Base-by-base conservation (phyloP, 805 yeast genomes). In the Barnettozyma siamensis region DNA sequence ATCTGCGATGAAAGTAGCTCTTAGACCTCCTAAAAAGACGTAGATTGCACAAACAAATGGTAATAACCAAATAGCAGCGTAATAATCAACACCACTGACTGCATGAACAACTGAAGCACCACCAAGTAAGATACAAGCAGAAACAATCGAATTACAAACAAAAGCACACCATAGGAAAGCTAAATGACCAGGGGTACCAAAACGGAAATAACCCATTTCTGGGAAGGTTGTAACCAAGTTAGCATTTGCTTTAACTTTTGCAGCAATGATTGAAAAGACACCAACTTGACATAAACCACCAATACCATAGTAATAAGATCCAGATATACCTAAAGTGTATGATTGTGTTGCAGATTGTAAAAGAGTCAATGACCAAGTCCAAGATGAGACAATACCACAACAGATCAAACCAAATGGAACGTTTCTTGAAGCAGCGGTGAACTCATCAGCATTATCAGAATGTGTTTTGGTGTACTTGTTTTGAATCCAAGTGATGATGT, bases 1-100 rank as follows among this genome's bases (percentile, higher is more conserved):
- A 53, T 75, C 79, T 12, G 78, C 67, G 31, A 74, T 59, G 45
- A 74, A 73, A 3, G 79, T 74, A 11, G 77, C 73, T 47, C 72
- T 68, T 24, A 74, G 55, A 8, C 79, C 80, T 38, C 78, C 79
- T 31, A 72, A 63, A 21, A 66, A 62, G 4, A 76, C 74, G 50
- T 74, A 75, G 15, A 73, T 54, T 38, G 72, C 61, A n/a, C 73
- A 73, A 24, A 74, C 78, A 32, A 72, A 48, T 5, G 77, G 76
- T 9, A 72, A 49, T 33, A 73, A 54, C 51, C 70, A 66, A 15
- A 67, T 59, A 2, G 74, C 66, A n/a, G 78, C 78, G 36, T 66
- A 66, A 33, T 58, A 57, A 40, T 67, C 57, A 63, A 72, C 69
- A 18, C 76, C 76, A 20, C 74, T 65, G 13, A 66, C 53, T 18